Evolutionary conservation across 495 filamentous ascomycete species (phyloP).

Genomic region (Podospora australis): DNA sequence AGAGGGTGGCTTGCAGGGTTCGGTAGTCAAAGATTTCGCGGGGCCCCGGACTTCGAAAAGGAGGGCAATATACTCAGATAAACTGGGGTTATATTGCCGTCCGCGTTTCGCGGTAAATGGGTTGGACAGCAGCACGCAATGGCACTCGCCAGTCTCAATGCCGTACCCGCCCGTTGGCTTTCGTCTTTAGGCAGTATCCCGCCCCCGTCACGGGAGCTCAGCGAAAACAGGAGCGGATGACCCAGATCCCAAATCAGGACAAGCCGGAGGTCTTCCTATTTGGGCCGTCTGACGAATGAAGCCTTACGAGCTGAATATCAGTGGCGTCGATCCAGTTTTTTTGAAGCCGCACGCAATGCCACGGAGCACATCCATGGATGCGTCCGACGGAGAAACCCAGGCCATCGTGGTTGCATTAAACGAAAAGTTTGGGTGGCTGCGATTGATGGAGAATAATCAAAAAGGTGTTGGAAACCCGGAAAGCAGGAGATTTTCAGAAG

Average conservation of each 20-base stretch:
- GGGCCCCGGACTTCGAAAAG: conserved; percentile 25
- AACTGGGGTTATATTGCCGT: conserved; percentile 23
- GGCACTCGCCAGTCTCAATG: conserved; percentile 23
- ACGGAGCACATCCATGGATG: conserved; percentile 4
- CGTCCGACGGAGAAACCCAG: conserved; percentile 1
- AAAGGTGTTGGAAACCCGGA: conserved; percentile 4
- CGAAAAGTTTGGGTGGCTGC: not conserved
- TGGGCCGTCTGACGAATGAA: conserved; percentile 18
- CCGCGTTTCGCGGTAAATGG: conserved; percentile 4
- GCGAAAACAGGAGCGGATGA: conserved; percentile 6
- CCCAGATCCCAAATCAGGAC: conserved; percentile 9
- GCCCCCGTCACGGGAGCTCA: conserved; percentile 1
- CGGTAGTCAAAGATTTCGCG: conserved; percentile 23
- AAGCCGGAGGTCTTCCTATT: conserved; percentile 20
- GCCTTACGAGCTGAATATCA: not conserved
- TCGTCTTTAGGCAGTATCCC: conserved; percentile 23
- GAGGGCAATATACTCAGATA: conserved; percentile 29
- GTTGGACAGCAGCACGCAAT: conserved; percentile 14
- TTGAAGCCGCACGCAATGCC: conserved; percentile 1
- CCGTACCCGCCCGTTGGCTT: conserved; percentile 15
- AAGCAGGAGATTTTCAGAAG: not conserved
- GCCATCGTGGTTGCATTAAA: not conserved
- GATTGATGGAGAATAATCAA: conserved; percentile 13
- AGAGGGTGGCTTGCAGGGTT: conserved; percentile 17
- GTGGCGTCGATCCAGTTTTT: conserved; percentile 7